Conservation (phyloP, 1,139 yeast genomes). For the Arxiozyma telluris region DNA sequence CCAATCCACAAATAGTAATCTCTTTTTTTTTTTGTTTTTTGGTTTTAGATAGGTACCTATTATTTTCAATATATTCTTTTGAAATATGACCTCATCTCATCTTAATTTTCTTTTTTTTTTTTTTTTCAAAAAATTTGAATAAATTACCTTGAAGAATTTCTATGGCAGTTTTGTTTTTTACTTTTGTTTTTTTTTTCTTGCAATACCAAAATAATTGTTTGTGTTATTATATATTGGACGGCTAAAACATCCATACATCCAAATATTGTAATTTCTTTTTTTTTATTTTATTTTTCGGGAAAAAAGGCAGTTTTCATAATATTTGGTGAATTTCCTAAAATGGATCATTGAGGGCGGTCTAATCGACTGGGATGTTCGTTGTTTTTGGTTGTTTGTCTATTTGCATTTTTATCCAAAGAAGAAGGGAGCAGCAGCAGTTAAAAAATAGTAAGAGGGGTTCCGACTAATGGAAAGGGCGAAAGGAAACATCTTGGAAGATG, state of each 20-base stretch:
- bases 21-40: too few species aligned
- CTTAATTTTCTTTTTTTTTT: too few species aligned
- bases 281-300: not conserved
- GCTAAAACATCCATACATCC: not conserved
- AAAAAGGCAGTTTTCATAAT: not conserved
- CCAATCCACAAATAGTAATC: too few species aligned
- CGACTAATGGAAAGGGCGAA: not conserved
- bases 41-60: not conserved
- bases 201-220: not conserved
- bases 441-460: not conserved
- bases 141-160: not conserved
- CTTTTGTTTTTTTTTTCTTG: too few species aligned
- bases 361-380: not conserved
- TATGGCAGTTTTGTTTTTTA: too few species aligned
- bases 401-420: not conserved
- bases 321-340: not conserved
- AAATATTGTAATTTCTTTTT: not conserved
- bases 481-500: not conserved
- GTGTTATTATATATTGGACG: not conserved
- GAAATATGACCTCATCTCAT: conserved; percentile 1
- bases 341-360: too few species aligned
- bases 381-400: not conserved
- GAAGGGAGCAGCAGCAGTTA: not conserved
- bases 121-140: not conserved
- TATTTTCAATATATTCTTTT: not conserved